phyloP scores from a whole-genome alignment of 1,284 basidiomycete species.

The Agaricales sp. region DNA sequence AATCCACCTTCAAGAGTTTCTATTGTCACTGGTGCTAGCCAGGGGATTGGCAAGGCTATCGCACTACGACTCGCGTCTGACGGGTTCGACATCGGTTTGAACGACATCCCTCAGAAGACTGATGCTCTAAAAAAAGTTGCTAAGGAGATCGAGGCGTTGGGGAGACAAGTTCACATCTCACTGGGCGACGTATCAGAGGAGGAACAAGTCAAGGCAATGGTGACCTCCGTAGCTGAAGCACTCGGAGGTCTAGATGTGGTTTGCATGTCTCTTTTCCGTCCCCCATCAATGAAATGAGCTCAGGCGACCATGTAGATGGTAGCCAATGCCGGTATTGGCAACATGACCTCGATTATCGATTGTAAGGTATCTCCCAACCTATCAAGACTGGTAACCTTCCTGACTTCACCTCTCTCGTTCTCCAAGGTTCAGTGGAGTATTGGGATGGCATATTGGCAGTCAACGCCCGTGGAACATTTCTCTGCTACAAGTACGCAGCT shows the following conservation, averaged over 20 bases:
- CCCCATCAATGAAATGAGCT: neutral
- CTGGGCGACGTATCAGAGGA: conserved; percentile 11
- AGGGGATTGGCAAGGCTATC: conserved; percentile 13
- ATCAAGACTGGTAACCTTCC: too few species aligned
- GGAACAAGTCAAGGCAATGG: conserved; percentile 9
- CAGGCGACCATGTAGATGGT: neutral
- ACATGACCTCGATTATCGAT: too few species aligned
- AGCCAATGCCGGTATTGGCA: conserved; percentile 1
- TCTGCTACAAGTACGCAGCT: conserved; percentile 13
- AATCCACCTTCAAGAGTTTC: neutral
- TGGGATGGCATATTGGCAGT: conserved; percentile 2
- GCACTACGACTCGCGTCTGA: conserved; percentile 13
- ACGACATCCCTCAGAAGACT: conserved; percentile 7
- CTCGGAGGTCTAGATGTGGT: conserved; percentile 14
- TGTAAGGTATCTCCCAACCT: too few species aligned
- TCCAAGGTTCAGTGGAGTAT: conserved; percentile 5
- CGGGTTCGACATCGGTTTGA: conserved; percentile 10
- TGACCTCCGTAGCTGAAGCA: conserved; percentile 10
- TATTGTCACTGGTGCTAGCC: conserved; percentile 12
- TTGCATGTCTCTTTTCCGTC: neutral
- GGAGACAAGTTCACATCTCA: neutral
- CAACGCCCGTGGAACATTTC: conserved; percentile 11
- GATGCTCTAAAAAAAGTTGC: neutral
- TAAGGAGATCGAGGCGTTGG: conserved; percentile 7
- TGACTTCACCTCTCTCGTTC: conserved; percentile 7